Conservation (phyloP, 2,329 filamentous ascomycete genomes). For the Aureobasidium melanogenum region DNA sequence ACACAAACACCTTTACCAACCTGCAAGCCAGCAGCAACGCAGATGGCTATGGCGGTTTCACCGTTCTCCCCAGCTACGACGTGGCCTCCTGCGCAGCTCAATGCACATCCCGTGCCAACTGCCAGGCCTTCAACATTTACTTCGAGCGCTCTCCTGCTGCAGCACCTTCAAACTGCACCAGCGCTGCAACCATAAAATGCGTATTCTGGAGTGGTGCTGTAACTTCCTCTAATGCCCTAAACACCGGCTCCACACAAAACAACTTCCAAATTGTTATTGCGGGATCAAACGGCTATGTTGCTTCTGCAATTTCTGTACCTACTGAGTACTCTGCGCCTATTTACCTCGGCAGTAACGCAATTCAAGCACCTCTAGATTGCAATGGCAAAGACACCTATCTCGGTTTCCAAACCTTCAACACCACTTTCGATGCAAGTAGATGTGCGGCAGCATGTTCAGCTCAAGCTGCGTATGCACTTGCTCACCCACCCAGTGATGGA, state of each 20-base stretch:
- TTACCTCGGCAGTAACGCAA: slow-evolving; percentile 17
- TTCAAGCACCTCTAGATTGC: slow-evolving; percentile 21
- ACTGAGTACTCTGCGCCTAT: slow-evolving; percentile 13
- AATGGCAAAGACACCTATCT: slow-evolving; percentile 21
- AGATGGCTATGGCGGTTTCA: background rate
- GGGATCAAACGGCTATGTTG: slow-evolving; percentile 13
- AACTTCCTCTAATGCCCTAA: slow-evolving; percentile 22
- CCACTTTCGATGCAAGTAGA: background rate
- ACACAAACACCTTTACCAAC: slow-evolving; percentile 15
- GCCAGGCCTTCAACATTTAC: slow-evolving; percentile 18
- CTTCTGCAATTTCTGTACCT: background rate
- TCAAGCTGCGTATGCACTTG: background rate
- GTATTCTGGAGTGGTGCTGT: slow-evolving; percentile 26
- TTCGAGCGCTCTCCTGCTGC: slow-evolving; percentile 25
- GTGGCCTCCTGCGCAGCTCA: background rate
- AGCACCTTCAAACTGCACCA: background rate
- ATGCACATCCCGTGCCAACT: slow-evolving; percentile 9
- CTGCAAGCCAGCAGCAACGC: slow-evolving; percentile 10
- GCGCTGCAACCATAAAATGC: slow-evolving; percentile 23
- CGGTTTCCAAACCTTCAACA: slow-evolving; percentile 19
- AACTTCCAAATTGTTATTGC: slow-evolving; percentile 15
- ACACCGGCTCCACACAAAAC: slow-evolving; percentile 25
- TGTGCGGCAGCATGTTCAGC: slow-evolving; percentile 19
- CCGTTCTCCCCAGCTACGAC: background rate
- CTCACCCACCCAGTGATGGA: background rate